phyloP scores from a whole-genome alignment of 2,329 filamentous ascomycete genomes.

The Chaetomiaceae sp. region DNA sequence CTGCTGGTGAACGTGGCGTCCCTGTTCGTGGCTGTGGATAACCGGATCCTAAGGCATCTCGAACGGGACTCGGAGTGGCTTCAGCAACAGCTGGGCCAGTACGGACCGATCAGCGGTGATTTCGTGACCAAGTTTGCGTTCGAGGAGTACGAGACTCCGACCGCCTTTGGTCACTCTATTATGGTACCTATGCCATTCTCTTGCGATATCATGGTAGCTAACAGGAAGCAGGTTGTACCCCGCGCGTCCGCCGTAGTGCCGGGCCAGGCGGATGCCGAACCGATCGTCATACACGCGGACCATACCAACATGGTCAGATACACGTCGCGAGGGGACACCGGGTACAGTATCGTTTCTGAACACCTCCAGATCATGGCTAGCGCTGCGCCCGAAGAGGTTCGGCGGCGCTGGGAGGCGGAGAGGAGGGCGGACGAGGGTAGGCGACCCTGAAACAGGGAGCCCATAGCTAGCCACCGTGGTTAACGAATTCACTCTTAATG shows the following conservation, averaged over 20 bases:
- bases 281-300: conserved; percentile 28
- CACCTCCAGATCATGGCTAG: conserved; percentile 4
- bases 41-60: conserved; percentile 28
- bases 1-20: conserved; percentile 30
- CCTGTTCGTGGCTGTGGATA: conserved; percentile 28
- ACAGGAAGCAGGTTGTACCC: conserved; percentile 28
- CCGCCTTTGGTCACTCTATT: conserved; percentile 22
- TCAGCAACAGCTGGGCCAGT: conserved; percentile 32
- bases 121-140: conserved; percentile 32
- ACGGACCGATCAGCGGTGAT: conserved; percentile 29
- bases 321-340: conserved; percentile 19
- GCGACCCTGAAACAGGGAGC: neutral
- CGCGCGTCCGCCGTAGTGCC: conserved; percentile 31
- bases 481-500: neutral
- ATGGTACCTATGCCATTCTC: conserved; percentile 20
- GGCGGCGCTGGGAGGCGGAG: neutral
- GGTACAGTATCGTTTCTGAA: conserved; percentile 14
- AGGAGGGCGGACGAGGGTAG: conserved; percentile 1
- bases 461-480: neutral
- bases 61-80: conserved; percentile 28
- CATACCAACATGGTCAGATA: conserved; percentile 33
- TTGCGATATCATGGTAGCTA: conserved; percentile 1
- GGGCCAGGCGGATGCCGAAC: conserved; percentile 28
- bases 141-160: conserved; percentile 28
- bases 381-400: neutral